phyloP scores from a whole-genome alignment of 805 yeast genomes.

The Naumovozyma baii region DNA sequence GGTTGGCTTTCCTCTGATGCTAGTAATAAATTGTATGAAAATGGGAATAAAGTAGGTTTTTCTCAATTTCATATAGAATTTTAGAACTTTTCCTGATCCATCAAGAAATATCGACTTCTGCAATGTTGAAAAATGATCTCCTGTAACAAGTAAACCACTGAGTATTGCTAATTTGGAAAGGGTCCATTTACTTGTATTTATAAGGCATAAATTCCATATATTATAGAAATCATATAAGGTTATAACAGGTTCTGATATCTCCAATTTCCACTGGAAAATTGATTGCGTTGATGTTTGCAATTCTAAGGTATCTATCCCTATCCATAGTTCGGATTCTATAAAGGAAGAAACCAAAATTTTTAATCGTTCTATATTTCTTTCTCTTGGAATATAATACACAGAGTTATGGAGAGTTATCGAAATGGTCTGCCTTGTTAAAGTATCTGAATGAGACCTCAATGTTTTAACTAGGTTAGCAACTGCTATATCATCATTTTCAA shows the following conservation, averaged over 20 bases:
- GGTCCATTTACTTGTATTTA: slow-evolving; percentile 14
- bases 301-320: slow-evolving; percentile 5
- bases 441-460: background rate
- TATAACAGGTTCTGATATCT: slow-evolving; percentile 26
- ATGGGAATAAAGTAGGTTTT: slow-evolving; percentile 15
- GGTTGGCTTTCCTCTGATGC: background rate
- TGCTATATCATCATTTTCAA: background rate
- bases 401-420: slow-evolving; percentile 17
- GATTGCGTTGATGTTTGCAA: slow-evolving; percentile 15
- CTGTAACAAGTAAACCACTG: slow-evolving; percentile 19
- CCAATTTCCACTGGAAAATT: slow-evolving; percentile 23
- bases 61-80: slow-evolving; percentile 17
- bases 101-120: slow-evolving; percentile 19
- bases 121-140: slow-evolving; percentile 8
- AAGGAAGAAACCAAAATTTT: slow-evolving; percentile 8
- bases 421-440: background rate
- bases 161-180: slow-evolving; percentile 15
- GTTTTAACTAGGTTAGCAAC: background rate
- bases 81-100: slow-evolving; percentile 12
- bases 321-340: slow-evolving; percentile 10
- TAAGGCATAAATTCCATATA: slow-evolving; percentile 16
- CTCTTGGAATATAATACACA: slow-evolving; percentile 23
- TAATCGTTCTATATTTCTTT: slow-evolving; percentile 8
- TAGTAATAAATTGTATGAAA: slow-evolving; percentile 4
- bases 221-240: slow-evolving; percentile 15